Conservation (phyloP, 305 asterid species). For the Lippia alba region DNA sequence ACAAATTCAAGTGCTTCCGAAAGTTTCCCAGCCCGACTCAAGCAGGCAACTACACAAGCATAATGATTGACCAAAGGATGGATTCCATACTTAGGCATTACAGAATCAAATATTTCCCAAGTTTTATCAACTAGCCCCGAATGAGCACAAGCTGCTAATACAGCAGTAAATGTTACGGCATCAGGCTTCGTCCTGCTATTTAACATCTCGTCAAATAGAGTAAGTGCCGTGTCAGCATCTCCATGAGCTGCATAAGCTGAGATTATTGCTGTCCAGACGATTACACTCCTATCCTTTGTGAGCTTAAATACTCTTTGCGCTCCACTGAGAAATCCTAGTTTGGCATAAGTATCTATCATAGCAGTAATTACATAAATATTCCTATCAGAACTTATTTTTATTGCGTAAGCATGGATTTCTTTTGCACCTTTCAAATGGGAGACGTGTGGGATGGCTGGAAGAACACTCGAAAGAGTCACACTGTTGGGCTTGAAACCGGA, state of each 20-base stretch:
- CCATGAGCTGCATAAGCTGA: conserved; percentile 85
- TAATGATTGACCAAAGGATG: conserved; percentile 72
- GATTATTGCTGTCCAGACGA: conserved; percentile 86
- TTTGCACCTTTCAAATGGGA: conserved; percentile 70
- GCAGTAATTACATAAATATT: conserved; percentile 79
- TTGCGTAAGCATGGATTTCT: conserved; percentile 78
- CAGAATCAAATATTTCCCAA: conserved; percentile 52
- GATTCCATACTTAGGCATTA: conserved; percentile 58
- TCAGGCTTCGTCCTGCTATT: conserved; percentile 62
- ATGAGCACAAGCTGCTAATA: conserved; percentile 86
- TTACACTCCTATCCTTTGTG: conserved; percentile 59
- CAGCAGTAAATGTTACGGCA: conserved; percentile 73
- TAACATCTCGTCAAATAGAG: conserved; percentile 68
- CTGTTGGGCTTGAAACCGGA: conserved; percentile 57
- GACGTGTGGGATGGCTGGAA: conserved; percentile 63
- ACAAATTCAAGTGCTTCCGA: conserved; percentile 69
- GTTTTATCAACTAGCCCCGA: conserved; percentile 75
- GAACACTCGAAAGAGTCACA: conserved; percentile 76
- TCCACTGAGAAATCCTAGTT: conserved; percentile 74
- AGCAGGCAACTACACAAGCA: conserved; percentile 78
- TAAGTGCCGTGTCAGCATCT: conserved; percentile 65
- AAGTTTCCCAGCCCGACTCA: conserved; percentile 72
- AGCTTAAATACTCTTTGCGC: conserved; percentile 63
- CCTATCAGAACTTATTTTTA: conserved; percentile 49
- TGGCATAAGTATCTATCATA: conserved; percentile 73